These are phyloP conservation scores for Lablab purpureus DNA, from an alignment of 306 rosid genomes.

Conservation along the genomic window DNA sequence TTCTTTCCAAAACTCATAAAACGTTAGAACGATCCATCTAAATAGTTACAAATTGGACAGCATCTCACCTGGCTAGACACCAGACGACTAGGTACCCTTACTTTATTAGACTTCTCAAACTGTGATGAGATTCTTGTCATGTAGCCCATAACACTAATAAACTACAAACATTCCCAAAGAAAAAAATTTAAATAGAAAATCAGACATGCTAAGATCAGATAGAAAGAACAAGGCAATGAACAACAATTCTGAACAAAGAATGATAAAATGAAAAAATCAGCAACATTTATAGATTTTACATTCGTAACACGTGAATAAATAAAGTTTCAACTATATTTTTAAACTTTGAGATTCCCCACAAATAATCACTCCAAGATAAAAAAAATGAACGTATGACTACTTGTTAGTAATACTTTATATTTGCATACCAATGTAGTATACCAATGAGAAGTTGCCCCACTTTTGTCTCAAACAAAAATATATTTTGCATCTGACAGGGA, in stretches of 20 bases:
- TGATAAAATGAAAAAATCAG: constrained; percentile 27
- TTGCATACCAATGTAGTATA: too few relatives aligned
- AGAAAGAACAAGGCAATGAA: constrained; percentile 9
- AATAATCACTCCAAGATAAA: not conserved
- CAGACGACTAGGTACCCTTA: not conserved
- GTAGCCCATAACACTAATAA: constrained; percentile 29
- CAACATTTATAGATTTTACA: constrained; percentile 13
- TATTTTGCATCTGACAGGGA: not conserved
- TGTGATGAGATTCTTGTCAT: constrained; percentile 95
- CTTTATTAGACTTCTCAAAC: constrained; percentile 78
- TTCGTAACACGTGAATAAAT: constrained; percentile 15
- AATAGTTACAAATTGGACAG: not conserved
- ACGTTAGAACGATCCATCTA: not conserved
- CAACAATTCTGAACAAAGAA: constrained; percentile 17
- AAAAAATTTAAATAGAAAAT: constrained; percentile 16
- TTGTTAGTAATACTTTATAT: too few relatives aligned
- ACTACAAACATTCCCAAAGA: too few relatives aligned
- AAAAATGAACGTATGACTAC: too few relatives aligned
- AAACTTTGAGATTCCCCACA: constrained; percentile 28
- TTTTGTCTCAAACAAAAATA: too few relatives aligned
- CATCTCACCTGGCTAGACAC: constrained; percentile 6
- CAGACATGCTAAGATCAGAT: constrained; percentile 14
- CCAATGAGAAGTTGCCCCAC: too few relatives aligned
- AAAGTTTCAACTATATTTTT: constrained; percentile 5
- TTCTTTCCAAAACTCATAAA: constrained; percentile 5